Conservation (phyloP, 106 monocot genomes). For the Allium fistulosum region DNA sequence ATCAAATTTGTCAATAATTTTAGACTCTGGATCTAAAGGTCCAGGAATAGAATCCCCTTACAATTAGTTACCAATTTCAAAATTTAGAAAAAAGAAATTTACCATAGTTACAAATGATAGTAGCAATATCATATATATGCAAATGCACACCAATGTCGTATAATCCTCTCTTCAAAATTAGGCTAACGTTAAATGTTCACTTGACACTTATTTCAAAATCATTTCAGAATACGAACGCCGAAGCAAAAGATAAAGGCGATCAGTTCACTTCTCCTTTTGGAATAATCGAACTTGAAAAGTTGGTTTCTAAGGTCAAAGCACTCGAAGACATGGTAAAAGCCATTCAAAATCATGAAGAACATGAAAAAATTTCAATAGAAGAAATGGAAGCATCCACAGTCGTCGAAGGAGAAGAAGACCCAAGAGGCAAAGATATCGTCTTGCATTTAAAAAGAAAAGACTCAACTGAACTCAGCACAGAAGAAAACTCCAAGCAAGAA, state of each 20-base stretch:
- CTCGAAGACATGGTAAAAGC: constrained; percentile 27
- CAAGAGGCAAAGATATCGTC: constrained; percentile 9
- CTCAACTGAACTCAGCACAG: not conserved
- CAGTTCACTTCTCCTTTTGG: constrained; percentile 6
- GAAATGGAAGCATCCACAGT: constrained; percentile 8
- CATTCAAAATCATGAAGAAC: constrained; percentile 2
- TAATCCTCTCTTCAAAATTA: too few relatives aligned
- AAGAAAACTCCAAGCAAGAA: constrained; percentile 19
- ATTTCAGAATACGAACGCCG: constrained; percentile 13
- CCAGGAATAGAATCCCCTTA: too few relatives aligned
- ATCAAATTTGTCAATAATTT: too few relatives aligned
- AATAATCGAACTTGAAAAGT: constrained; percentile 23
- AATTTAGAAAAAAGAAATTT: too few relatives aligned
- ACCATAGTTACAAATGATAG: too few relatives aligned
- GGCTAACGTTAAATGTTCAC: too few relatives aligned
- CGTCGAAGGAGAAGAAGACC: not conserved
- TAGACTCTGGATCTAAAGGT: too few relatives aligned
- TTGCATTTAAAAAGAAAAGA: constrained; percentile 6
- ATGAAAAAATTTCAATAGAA: constrained; percentile 6
- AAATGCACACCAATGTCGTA: too few relatives aligned
- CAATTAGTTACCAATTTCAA: too few relatives aligned
- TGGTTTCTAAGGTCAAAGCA: constrained; percentile 30
- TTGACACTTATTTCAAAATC: not conserved
- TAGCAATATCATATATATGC: too few relatives aligned
- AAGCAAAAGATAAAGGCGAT: constrained; percentile 5